Conservation (phyloP, 148 eudicot genomes). For the Talinum fruticosum region DNA sequence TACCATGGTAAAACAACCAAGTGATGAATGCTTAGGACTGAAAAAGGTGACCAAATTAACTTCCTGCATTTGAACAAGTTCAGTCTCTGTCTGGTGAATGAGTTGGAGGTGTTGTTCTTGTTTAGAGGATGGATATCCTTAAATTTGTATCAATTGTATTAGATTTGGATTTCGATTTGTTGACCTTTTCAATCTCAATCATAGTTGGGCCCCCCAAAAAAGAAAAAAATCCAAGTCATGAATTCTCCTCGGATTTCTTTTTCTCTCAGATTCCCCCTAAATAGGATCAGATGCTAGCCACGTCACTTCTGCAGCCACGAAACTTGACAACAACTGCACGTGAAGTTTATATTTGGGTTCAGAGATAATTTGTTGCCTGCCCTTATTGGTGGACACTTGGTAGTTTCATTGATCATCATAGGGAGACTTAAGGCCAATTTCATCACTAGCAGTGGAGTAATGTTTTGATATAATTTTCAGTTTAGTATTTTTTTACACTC, state of each 20-base stretch:
- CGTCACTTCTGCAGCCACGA: neutral
- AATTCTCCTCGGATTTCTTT: neutral
- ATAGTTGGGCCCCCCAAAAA: neutral
- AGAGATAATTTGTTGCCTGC: neutral
- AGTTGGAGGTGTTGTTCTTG: neutral
- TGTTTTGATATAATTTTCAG: neutral
- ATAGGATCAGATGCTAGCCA: neutral
- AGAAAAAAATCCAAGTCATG: neutral
- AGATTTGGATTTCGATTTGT: neutral
- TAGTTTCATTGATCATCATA: neutral
- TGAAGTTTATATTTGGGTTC: neutral
- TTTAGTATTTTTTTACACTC: neutral
- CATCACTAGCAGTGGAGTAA: neutral
- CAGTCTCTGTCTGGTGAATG: neutral
- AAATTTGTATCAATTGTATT: neutral
- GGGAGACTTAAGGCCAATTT: neutral
- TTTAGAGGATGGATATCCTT: neutral
- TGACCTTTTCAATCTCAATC: neutral
- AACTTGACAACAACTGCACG: neutral
- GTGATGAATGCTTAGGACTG: no score
- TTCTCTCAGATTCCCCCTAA: neutral
- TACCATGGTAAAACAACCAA: no score
- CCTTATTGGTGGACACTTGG: neutral
- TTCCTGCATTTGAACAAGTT: no score
- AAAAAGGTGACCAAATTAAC: no score